phyloP scores from a whole-genome alignment of 2,329 filamentous ascomycete species.

The Nothomitra cinnamomea region DNA sequence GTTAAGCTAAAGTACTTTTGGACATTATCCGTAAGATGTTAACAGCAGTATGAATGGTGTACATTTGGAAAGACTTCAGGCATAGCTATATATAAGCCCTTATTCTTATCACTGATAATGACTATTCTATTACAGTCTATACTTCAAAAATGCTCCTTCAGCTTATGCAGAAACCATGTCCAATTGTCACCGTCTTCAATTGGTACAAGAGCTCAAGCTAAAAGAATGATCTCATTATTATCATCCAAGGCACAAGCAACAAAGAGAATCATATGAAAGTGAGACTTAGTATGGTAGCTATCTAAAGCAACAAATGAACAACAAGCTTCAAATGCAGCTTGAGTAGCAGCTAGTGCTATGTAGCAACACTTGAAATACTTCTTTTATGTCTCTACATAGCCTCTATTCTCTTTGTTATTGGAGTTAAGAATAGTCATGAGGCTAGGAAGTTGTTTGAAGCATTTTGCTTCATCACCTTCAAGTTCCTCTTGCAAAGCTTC shows the following conservation, averaged over 20 bases:
- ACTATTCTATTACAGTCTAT: not conserved
- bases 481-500: no score
- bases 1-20: not conserved
- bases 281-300: not conserved
- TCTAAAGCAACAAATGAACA: no score
- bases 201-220: not conserved
- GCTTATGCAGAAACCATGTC: not conserved
- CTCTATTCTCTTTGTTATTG: not conserved
- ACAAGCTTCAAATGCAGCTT: no score
- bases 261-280: not conserved
- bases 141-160: not conserved
- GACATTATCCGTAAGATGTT: not conserved
- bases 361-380: not conserved
- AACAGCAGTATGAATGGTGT: not conserved
- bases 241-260: not conserved
- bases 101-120: not conserved
- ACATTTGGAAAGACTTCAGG: not conserved
- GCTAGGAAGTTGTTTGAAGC: not conserved
- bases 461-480: not conserved
- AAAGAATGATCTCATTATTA: not conserved
- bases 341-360: not conserved
- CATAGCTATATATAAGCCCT: no score
- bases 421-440: not conserved
- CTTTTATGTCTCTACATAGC: not conserved
- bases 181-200: no score